These are phyloP conservation scores for Xylaria hypoxylon DNA, from an alignment of 2,329 filamentous ascomycete species.

Conservation along the genomic window DNA sequence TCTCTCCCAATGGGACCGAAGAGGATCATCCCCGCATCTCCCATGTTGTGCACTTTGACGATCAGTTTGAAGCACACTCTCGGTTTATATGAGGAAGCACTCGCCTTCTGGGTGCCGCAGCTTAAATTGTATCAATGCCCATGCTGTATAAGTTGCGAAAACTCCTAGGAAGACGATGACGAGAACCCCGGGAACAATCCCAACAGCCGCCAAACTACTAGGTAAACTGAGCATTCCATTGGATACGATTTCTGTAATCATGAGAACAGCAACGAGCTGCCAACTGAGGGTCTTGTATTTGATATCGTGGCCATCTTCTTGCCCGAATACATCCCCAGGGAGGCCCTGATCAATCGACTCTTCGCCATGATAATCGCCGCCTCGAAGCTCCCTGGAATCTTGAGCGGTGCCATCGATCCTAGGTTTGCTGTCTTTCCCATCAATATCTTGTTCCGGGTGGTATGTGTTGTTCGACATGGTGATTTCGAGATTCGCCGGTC, in stretches of 20 bases:
- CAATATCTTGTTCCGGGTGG: conserved; percentile 18
- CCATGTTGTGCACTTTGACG: conserved; percentile 64
- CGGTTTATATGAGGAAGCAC: conserved; percentile 41
- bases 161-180: conserved; percentile 63
- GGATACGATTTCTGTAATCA: conserved; percentile 67
- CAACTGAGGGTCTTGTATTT: conserved; percentile 66
- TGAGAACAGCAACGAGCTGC: conserved; percentile 63
- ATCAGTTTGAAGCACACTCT: conserved; percentile 37
- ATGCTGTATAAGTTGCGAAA: conserved; percentile 64
- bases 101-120: conserved; percentile 62
- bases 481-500: background rate
- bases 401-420: background rate
- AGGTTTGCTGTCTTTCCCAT: conserved; percentile 20
- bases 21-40: conserved; percentile 65
- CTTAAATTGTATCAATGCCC: conserved; percentile 64
- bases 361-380: conserved; percentile 17
- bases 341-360: conserved; percentile 22
- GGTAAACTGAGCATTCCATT: conserved; percentile 67
- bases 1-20: conserved; percentile 65
- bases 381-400: conserved; percentile 2
- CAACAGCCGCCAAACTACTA: conserved; percentile 62
- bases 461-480: conserved; percentile 32
- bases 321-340: conserved; percentile 56
- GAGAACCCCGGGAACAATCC: conserved; percentile 63
- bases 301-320: conserved; percentile 54